phyloP scores from a whole-genome alignment of 2,329 filamentous ascomycete species.

The Aureobasidium sp. region DNA sequence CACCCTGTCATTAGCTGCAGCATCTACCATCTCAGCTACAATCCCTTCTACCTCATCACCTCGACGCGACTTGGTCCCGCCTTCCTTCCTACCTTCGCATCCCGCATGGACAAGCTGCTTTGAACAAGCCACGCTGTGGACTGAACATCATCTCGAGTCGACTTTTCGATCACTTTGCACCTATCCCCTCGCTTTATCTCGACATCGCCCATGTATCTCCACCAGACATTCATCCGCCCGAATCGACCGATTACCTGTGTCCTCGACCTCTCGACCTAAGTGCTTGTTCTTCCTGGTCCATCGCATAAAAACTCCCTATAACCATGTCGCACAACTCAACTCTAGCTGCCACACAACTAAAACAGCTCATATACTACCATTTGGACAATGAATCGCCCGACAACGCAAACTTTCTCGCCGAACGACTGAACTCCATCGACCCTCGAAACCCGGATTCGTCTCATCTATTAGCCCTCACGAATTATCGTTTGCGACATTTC shows the following conservation, averaged over 20 bases:
- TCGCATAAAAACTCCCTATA: background rate
- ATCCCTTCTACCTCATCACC: background rate
- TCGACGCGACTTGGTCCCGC: background rate
- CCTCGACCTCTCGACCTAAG: background rate
- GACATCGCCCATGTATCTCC: constrained; percentile 5
- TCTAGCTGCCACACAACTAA: constrained; percentile 53
- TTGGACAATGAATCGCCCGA: constrained; percentile 85
- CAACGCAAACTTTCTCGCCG: constrained; percentile 90
- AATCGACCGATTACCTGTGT: background rate
- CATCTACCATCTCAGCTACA: background rate
- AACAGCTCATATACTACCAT: constrained; percentile 62
- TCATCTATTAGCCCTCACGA: constrained; percentile 77
- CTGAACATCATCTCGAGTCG: background rate
- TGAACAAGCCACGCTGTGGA: background rate
- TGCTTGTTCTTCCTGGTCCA: background rate
- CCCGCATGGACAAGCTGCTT: constrained; percentile 7
- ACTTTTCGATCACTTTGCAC: background rate
- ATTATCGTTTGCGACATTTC: constrained; percentile 73
- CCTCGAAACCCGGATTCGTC: constrained; percentile 70
- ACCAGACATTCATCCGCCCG: constrained; percentile 7
- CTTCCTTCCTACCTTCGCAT: background rate
- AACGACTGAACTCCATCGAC: constrained; percentile 78
- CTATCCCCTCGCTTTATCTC: background rate
- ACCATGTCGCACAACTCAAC: constrained; percentile 50
- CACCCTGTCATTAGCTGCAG: background rate